These are phyloP conservation scores for Phytophthora sansomeana DNA, from an alignment of 352 stramenopile genomes.

Conservation along the genomic window DNA sequence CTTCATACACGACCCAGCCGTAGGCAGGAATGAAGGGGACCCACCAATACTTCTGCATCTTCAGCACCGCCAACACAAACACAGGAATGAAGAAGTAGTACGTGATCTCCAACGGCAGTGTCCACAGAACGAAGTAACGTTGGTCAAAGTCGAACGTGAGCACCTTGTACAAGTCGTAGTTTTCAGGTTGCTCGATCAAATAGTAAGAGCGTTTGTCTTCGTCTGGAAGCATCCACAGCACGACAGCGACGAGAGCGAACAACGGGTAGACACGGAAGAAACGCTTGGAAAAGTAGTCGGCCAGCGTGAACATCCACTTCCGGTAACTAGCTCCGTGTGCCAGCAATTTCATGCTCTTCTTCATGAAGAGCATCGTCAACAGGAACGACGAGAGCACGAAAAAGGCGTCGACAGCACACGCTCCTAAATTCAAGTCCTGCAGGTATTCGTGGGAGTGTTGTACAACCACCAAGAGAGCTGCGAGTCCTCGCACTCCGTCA, in stretches of 20 bases:
- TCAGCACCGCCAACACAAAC: conserved; percentile 34
- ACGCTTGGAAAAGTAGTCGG: conserved; percentile 36
- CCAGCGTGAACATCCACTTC: conserved; percentile 35
- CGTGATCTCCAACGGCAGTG: conserved; percentile 29
- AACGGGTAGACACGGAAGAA: conserved; percentile 67
- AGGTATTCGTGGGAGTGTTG: conserved; percentile 42
- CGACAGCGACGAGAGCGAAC: conserved; percentile 39
- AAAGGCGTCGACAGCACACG: conserved; percentile 42
- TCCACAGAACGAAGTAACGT: conserved; percentile 57
- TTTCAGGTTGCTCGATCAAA: conserved; percentile 22
- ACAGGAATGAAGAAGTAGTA: conserved; percentile 54
- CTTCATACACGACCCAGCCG: conserved; percentile 31
- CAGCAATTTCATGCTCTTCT: conserved; percentile 30
- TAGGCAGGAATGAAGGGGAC: conserved; percentile 31
- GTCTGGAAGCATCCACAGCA: conserved; percentile 39
- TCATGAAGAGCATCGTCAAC: conserved; percentile 50
- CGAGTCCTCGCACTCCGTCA: conserved; percentile 48
- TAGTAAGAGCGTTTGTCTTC: conserved; percentile 36
- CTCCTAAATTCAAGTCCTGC: conserved; percentile 33
- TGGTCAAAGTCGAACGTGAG: conserved; percentile 43
- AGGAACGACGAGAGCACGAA: conserved; percentile 57
- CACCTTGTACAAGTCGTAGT: conserved; percentile 47
- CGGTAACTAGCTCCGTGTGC: conserved; percentile 19
- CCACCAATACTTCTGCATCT: conserved; percentile 31
- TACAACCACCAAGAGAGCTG: conserved; percentile 36